Evolutionary conservation across 179 eudicot species (phyloP).

Genomic region (Pouteria campechiana): DNA sequence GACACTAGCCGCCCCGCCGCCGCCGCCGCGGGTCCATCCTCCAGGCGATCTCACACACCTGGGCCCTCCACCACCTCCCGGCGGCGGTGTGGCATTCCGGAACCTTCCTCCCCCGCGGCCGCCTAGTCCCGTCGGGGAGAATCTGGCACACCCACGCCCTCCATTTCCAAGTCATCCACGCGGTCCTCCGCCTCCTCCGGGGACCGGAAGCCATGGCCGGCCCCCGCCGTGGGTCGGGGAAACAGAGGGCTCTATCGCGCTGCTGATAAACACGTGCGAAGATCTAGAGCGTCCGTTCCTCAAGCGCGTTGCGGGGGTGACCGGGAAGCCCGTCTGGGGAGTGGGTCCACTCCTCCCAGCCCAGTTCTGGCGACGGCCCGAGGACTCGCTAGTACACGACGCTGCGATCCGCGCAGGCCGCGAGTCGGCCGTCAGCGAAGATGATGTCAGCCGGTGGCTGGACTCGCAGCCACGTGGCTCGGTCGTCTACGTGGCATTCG

Average conservation of each 20-base stretch:
- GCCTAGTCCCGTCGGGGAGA: too few relatives aligned
- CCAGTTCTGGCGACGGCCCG: slow-evolving; percentile 38
- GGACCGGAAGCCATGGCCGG: slow-evolving; percentile 27
- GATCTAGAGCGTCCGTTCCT: slow-evolving; percentile 44
- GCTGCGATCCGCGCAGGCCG: slow-evolving; percentile 27
- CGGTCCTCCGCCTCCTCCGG: slow-evolving; percentile 3
- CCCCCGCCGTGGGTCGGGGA: slow-evolving; percentile 40
- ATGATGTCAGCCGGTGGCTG: slow-evolving; percentile 44
- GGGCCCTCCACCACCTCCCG: slow-evolving; percentile 2
- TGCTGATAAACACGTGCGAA: slow-evolving; percentile 48
- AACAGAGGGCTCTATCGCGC: slow-evolving; percentile 29
- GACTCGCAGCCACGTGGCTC: slow-evolving; percentile 33
- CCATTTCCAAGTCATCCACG: background rate
- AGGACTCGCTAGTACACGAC: slow-evolving; percentile 44
- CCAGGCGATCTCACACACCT: background rate
- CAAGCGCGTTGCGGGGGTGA: slow-evolving; percentile 15
- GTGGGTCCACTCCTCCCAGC: slow-evolving; percentile 58
- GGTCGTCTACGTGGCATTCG: slow-evolving; percentile 38
- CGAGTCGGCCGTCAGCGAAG: slow-evolving; percentile 39
- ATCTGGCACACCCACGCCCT: too few relatives aligned
- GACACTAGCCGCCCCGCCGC: slow-evolving; percentile 1
- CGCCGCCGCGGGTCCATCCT: slow-evolving; percentile 1
- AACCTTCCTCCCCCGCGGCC: too few relatives aligned
- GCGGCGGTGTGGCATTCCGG: background rate
- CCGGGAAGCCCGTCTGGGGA: slow-evolving; percentile 41